Conservation (phyloP, 2,329 filamentous ascomycete species). For the Aspergillus sp. region DNA sequence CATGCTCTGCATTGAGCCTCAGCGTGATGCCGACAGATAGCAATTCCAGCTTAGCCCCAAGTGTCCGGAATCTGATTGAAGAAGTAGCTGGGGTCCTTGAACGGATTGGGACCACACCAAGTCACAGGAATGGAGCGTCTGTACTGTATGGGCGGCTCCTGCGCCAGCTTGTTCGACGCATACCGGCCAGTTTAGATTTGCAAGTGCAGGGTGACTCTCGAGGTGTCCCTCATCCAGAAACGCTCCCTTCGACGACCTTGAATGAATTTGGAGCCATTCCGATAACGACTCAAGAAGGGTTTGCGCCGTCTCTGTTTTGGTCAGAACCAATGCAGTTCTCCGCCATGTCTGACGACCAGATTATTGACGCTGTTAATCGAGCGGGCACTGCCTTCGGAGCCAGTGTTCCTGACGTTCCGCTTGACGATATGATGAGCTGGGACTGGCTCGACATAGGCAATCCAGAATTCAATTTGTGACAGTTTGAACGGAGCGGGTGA, state of each 20-base stretch:
- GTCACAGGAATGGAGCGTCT: conserved; percentile 67
- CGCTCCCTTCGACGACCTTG: conserved; percentile 13
- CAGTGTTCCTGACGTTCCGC: conserved; percentile 55
- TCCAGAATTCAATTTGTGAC: conserved; percentile 29
- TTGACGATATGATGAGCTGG: conserved; percentile 60
- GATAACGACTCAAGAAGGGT: conserved; percentile 24
- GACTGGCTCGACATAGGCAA: conserved; percentile 54
- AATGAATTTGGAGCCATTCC: conserved; percentile 21
- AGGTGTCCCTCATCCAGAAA: conserved; percentile 10
- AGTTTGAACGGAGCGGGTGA: background rate
- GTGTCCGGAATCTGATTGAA: conserved; percentile 63
- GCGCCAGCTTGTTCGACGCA: conserved; percentile 48
- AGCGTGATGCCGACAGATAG: conserved; percentile 59
- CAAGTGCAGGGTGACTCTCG: conserved; percentile 14
- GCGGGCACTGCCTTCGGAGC: conserved; percentile 61
- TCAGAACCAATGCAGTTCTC: conserved; percentile 61
- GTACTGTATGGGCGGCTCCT: conserved; percentile 59
- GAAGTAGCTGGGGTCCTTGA: conserved; percentile 69
- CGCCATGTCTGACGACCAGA: conserved; percentile 69
- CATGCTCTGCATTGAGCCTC: conserved; percentile 66
- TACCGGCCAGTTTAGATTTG: conserved; percentile 22
- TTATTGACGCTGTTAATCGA: conserved; percentile 64
- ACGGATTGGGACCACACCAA: conserved; percentile 64
- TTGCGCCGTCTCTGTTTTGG: conserved; percentile 40
- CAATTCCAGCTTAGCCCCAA: conserved; percentile 59